Conservation (phyloP, 768 basidiomycete species). For the Tulasnella sp. region DNA sequence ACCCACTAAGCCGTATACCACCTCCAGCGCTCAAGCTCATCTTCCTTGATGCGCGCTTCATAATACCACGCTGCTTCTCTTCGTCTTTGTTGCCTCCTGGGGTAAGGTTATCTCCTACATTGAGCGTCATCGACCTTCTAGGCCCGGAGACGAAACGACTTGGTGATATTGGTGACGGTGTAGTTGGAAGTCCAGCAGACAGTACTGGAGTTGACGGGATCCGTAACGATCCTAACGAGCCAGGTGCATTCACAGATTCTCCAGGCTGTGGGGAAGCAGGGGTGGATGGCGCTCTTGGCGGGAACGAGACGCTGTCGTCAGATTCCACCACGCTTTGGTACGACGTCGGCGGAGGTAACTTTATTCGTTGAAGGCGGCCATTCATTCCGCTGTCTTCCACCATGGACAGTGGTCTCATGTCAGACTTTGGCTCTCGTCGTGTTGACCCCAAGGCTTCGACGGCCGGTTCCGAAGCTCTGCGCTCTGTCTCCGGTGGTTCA, state of each 20-base stretch:
- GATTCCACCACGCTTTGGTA: background rate
- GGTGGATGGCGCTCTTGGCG: background rate
- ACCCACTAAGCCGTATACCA: slow-evolving; percentile 10
- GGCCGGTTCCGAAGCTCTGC: background rate
- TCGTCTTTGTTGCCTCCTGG: background rate
- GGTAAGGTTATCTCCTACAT: background rate
- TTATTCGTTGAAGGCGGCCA: background rate
- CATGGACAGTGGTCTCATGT: background rate
- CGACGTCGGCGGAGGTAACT: background rate
- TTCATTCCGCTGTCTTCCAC: background rate
- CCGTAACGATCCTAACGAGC: too few relatives aligned
- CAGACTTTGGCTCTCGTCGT: background rate
- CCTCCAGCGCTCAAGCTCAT: slow-evolving; percentile 5
- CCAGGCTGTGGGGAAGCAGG: too few relatives aligned
- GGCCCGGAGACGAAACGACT: background rate
- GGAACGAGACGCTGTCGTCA: background rate
- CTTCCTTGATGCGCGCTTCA: slow-evolving; percentile 12
- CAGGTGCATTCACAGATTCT: too few relatives aligned
- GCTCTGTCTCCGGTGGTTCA: background rate
- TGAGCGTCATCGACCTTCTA: background rate
- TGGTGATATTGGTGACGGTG: background rate
- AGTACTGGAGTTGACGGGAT: too few relatives aligned
- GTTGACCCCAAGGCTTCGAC: background rate
- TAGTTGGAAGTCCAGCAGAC: background rate
- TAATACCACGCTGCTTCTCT: background rate